Evolutionary conservation across 345 rosid species (phyloP), one percentile per base, ranked within the genome.

Genomic region (Citrus medica): DNA sequence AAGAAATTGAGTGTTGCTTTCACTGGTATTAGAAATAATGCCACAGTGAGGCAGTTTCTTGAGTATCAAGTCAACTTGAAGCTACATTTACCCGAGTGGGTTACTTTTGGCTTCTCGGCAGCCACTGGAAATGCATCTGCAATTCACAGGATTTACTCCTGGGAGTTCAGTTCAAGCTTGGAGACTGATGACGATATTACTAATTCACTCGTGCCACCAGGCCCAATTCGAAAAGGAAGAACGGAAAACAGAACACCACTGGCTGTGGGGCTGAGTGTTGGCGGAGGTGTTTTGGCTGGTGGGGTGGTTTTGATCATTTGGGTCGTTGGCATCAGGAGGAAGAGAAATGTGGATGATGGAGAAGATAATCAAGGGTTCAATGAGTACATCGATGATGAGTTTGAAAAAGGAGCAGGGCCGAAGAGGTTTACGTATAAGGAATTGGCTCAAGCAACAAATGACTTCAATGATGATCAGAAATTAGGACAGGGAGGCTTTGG

Each of bases 401-500:
- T 84, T 38, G 69, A 82, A 51, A 40, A 56, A 7, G 80, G 30
- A 65, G 28, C 73, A 3, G 78, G 81, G 21, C 80, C 82, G 7
- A 70, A 42, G 67, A 77, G 71, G 64, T 78, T 85, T n/a, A 56
- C 46, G 3, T 75, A 63, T 30, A 37, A 77, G 33, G 82, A 82
- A 70, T 68, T 82, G 56, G 65, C 75, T 22, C 46, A 27, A 7
- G 76, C 87, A 22, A 74, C 83, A 2, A 51, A 61, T 6, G 58
- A 40, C 56, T 82, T 85, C 72, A 32, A 40, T 14, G 77, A 79
- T 6, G 69, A 77, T 62, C 25, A 75, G 37, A 73, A 73, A 67
- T 79, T 85, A 6, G 78, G 84, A 28, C 46, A 77, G 33, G 80
- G 85, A 10, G 75, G 83, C 1, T 82, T 82, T 22, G 85, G 87